Conservation (phyloP, 768 basidiomycete genomes). For the Infundibulicybe gibba region DNA sequence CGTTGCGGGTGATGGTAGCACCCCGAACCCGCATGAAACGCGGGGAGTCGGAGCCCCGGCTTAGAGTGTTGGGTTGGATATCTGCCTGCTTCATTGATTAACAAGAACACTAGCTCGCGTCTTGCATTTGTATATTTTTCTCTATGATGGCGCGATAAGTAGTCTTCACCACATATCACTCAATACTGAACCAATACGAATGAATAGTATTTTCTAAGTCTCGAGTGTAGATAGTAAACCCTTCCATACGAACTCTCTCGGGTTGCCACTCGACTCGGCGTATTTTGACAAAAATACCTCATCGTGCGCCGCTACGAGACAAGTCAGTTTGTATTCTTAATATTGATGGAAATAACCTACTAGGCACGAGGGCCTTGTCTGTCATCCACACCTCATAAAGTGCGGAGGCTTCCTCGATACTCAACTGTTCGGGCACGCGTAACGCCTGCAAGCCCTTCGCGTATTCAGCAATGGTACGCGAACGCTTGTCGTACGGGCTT, state of each 20-base stretch:
- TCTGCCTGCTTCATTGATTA: too few species aligned
- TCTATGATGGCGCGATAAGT: not conserved
- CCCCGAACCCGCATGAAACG: slow-evolving; percentile 39
- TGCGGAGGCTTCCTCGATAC: slow-evolving; percentile 63
- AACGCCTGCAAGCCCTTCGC: slow-evolving; percentile 41
- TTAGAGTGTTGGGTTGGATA: too few species aligned
- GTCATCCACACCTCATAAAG: slow-evolving; percentile 78
- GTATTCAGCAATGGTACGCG: slow-evolving; percentile 45
- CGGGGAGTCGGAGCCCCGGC: slow-evolving; percentile 72
- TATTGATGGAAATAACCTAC: slow-evolving; percentile 29
- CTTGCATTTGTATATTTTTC: too few species aligned
- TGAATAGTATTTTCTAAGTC: not conserved
- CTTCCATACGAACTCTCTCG: not conserved
- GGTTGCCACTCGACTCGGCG: not conserved
- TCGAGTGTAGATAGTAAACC: not conserved
- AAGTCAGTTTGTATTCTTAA: not conserved
- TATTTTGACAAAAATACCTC: slow-evolving; percentile 75
- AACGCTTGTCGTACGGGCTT: slow-evolving; percentile 57
- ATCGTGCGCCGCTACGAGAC: slow-evolving; percentile 40
- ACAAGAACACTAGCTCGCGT: too few species aligned
- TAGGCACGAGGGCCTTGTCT: slow-evolving; percentile 48
- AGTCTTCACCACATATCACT: too few species aligned
- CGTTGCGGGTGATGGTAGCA: slow-evolving; percentile 10
- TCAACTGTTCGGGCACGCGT: slow-evolving; percentile 52
- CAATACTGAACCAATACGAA: too few species aligned